Conservation (phyloP, 495 filamentous ascomycete species). For the Talaromyces ruber region DNA sequence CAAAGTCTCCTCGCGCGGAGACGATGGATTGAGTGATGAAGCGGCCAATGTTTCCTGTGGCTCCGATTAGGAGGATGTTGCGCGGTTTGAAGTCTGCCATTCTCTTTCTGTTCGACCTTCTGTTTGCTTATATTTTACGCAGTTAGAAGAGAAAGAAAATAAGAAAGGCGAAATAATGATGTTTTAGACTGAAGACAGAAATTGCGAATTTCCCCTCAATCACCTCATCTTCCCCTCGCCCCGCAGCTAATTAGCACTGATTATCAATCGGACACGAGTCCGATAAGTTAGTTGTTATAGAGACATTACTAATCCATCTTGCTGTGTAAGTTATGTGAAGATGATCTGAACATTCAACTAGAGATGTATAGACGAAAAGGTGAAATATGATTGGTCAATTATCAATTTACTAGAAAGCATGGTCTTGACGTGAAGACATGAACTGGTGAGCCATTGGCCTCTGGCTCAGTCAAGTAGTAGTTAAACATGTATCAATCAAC, state of each 20-base stretch:
- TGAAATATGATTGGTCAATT: background rate
- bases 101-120: background rate
- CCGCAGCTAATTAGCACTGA: background rate
- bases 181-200: background rate
- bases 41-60: slow-evolving; percentile 58
- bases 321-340: background rate
- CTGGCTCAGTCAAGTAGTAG: background rate
- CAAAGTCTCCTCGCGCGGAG: slow-evolving; percentile 41
- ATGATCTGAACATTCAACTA: background rate
- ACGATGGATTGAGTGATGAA: slow-evolving; percentile 55
- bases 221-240: background rate
- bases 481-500: background rate
- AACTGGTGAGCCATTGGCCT: background rate
- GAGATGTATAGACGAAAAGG: background rate
- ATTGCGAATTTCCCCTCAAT: background rate
- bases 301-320: background rate
- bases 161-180: background rate
- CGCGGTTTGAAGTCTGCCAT: slow-evolving; percentile 3
- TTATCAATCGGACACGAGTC: background rate
- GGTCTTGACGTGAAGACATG: background rate
- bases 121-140: no score
- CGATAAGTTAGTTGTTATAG: background rate
- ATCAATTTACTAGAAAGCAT: background rate
- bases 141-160: background rate
- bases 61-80: slow-evolving; percentile 60